Conservation (phyloP, 208 protist genomes). For the Acanthamoeba quina region DNA sequence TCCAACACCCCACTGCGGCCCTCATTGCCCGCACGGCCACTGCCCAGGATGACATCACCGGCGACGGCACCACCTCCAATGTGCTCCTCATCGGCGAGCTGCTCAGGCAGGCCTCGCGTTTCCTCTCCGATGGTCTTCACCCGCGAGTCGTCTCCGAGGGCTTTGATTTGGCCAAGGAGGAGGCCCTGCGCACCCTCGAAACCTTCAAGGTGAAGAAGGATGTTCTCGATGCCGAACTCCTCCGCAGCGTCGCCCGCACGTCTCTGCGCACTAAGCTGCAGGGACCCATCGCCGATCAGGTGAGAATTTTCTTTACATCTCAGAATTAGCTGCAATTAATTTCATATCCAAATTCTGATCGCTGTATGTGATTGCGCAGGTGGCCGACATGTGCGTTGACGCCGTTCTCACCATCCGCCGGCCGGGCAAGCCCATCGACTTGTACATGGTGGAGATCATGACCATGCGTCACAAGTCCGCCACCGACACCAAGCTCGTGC, state of each 20-base stretch:
- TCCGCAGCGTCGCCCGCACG: constrained; percentile 97
- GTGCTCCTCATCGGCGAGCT: constrained; percentile 99
- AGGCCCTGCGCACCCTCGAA: constrained; percentile 94
- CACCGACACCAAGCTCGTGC: constrained; percentile 97
- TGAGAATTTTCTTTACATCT: neutral
- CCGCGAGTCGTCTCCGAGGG: constrained; percentile 98
- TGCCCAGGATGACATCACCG: constrained; percentile 99
- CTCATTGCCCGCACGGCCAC: constrained; percentile 99
- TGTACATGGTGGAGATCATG: constrained; percentile 99
- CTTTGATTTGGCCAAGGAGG: constrained; percentile 96
- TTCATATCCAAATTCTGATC: neutral
- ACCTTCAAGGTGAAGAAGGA: constrained; percentile 78
- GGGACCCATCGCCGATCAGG: constrained; percentile 90
- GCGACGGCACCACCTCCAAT: constrained; percentile 99
- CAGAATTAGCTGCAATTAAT: neutral
- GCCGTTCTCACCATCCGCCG: constrained; percentile 94
- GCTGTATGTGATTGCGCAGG: constrained; percentile 74
- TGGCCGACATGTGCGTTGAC: constrained; percentile 97
- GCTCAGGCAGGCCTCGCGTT: constrained; percentile 98
- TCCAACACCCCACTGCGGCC: constrained; percentile 99
- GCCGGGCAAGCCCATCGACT: constrained; percentile 95
- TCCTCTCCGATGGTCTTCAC: constrained; percentile 99
- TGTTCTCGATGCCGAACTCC: constrained; percentile 93
- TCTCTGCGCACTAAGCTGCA: constrained; percentile 97
- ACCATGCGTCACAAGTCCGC: constrained; percentile 98